A percentile compares a stretch with the other conserved stretches of the same genome.
These are phyloP conservation scores for Fusarium chuoi DNA, from an alignment of 2,329 filamentous ascomycete genomes.

Conservation along the genomic window DNA sequence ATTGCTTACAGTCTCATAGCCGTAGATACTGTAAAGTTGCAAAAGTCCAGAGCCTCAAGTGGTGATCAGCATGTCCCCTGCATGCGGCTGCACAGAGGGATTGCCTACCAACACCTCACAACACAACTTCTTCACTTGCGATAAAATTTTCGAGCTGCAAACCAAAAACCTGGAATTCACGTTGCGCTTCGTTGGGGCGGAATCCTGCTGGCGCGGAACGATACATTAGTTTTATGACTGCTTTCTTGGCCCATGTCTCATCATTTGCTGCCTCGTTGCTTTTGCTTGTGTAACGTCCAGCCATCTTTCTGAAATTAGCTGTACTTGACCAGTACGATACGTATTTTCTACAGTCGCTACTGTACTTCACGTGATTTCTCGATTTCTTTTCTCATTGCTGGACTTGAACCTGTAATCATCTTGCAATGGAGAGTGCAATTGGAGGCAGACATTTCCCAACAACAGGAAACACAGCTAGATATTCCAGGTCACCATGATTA, in stretches of 20 bases:
- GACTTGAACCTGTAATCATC: background rate
- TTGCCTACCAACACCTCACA: background rate
- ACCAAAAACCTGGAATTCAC: background rate
- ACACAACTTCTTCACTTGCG: background rate
- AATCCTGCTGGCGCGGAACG: background rate
- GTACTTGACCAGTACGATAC: background rate
- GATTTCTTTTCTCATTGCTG: background rate
- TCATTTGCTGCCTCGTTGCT: background rate
- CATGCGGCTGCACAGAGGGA: background rate
- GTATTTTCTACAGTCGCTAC: background rate
- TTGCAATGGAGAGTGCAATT: background rate
- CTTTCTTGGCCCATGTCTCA: background rate
- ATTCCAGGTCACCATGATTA: fast-evolving
- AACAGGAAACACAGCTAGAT: background rate
- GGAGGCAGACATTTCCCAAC: background rate
- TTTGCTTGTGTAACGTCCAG: background rate
- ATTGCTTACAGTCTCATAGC: fast-evolving
- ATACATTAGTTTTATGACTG: background rate
- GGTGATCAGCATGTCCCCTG: background rate
- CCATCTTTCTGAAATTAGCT: background rate
- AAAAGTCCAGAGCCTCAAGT: background rate
- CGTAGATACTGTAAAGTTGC: background rate
- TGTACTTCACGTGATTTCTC: background rate
- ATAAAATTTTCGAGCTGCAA: background rate
- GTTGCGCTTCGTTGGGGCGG: background rate